Conservation (phyloP, 2,329 filamentous ascomycete genomes). For the Ascochyta koolunga region DNA sequence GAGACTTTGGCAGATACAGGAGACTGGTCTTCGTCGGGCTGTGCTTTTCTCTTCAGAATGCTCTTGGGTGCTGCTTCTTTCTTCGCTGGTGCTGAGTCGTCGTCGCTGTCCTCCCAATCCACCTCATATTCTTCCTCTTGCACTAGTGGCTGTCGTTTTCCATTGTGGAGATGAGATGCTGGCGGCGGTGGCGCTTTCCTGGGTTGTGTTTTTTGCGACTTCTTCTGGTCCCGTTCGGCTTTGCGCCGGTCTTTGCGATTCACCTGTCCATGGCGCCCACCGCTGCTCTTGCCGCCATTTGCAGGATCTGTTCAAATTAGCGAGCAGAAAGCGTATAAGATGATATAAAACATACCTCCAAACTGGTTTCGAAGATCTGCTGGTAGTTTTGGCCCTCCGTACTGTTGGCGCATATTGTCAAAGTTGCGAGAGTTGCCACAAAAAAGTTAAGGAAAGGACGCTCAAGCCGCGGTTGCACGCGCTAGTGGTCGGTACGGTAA, state of each 20-base stretch:
- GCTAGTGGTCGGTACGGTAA: slow-evolving; percentile 11
- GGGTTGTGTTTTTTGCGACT: slow-evolving; percentile 48
- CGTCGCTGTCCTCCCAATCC: slow-evolving; percentile 43
- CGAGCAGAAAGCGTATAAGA: background rate
- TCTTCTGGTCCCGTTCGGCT: slow-evolving; percentile 68
- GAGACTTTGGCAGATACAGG: slow-evolving; percentile 38
- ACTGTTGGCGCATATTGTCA: slow-evolving; percentile 47
- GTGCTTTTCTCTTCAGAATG: slow-evolving; percentile 33
- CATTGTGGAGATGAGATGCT: slow-evolving; percentile 25
- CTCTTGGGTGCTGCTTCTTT: slow-evolving; percentile 41
- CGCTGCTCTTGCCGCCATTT: slow-evolving; percentile 30
- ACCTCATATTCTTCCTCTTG: slow-evolving; percentile 36
- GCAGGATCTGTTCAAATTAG: slow-evolving; percentile 34
- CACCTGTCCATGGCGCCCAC: slow-evolving; percentile 34
- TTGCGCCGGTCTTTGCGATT: slow-evolving; percentile 71
- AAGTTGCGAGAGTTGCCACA: slow-evolving; percentile 17
- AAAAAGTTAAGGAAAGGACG: slow-evolving; percentile 42
- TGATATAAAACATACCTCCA: slow-evolving; percentile 32
- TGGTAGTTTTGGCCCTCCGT: slow-evolving; percentile 54
- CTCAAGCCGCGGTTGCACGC: slow-evolving; percentile 3
- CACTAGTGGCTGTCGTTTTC: slow-evolving; percentile 19
- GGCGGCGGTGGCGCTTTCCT: slow-evolving; percentile 4
- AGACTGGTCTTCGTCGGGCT: slow-evolving; percentile 12
- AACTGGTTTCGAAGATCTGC: slow-evolving; percentile 54
- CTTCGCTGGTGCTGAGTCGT: slow-evolving; percentile 30